Conservation (phyloP, 139 green algal species). For the Chlorella sp. region DNA sequence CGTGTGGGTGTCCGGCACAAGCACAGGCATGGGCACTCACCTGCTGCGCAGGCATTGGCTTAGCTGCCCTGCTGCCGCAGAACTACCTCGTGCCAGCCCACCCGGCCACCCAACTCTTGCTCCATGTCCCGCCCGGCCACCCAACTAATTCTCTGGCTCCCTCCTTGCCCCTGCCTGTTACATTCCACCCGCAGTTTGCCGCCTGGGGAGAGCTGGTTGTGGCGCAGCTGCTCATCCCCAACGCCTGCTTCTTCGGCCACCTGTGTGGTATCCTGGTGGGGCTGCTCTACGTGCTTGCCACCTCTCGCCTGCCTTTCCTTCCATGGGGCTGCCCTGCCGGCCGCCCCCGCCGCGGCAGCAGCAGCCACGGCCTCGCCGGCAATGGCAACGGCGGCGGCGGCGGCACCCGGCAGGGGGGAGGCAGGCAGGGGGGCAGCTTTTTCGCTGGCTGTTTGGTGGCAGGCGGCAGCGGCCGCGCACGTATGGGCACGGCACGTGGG, state of each 20-base stretch:
- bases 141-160: background rate
- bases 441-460: background rate
- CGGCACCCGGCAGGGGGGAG: too few relatives aligned
- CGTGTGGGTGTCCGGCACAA: too few relatives aligned
- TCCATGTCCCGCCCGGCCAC: background rate
- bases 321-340: background rate
- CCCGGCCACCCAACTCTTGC: too few relatives aligned
- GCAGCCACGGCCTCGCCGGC: too few relatives aligned
- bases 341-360: too few relatives aligned
- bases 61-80: too few relatives aligned
- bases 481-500: constrained; percentile 33
- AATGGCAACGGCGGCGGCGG: too few relatives aligned
- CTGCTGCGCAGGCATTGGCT: too few relatives aligned
- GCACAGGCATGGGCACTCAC: too few relatives aligned
- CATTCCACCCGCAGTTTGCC: constrained; percentile 56
- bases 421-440: background rate
- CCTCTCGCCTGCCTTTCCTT: constrained; percentile 12
- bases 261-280: constrained; percentile 80
- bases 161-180: background rate
- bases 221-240: constrained; percentile 66
- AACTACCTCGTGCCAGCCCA: too few relatives aligned
- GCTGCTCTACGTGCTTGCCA: constrained; percentile 63
- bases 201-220: constrained; percentile 79
- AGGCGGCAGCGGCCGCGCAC: background rate
- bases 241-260: constrained; percentile 78